Evolutionary conservation across 2,329 filamentous ascomycete genomes (phyloP).

Genomic region (Atkinsonella texensis): DNA sequence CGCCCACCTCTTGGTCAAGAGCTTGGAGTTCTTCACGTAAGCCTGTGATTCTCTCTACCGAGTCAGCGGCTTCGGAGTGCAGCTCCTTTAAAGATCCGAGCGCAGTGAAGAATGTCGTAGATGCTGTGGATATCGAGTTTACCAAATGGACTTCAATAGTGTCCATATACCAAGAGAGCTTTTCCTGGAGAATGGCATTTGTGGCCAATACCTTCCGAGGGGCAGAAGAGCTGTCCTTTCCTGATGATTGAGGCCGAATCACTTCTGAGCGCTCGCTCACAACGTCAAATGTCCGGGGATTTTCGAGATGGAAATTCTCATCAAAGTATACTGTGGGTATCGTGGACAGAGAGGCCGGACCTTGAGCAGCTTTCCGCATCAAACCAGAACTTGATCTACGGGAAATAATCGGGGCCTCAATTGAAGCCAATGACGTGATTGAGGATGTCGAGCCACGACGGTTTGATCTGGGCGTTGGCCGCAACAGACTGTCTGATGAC

Average conservation of each 20-base stretch:
- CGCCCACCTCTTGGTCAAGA: conserved; percentile 77
- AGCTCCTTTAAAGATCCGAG: conserved; percentile 82
- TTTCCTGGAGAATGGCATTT: conserved; percentile 95
- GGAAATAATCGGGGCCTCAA: conserved; percentile 31
- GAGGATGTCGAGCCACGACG: conserved; percentile 30
- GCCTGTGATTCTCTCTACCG: conserved; percentile 73
- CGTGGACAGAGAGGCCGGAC: conserved; percentile 76
- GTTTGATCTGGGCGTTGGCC: conserved; percentile 24
- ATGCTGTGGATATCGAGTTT: conserved; percentile 89
- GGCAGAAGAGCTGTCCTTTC: conserved; percentile 44
- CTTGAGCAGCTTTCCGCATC: conserved; percentile 50
- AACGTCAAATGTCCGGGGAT: conserved; percentile 89
- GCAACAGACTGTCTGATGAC: conserved; percentile 32
- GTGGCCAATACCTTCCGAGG: conserved; percentile 83
- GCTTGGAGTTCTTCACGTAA: conserved; percentile 67
- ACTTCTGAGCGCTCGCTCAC: conserved; percentile 95
- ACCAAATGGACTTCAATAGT: conserved; percentile 97
- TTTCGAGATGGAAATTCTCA: conserved; percentile 87
- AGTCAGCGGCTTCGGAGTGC: conserved; percentile 84
- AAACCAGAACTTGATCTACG: conserved; percentile 36
- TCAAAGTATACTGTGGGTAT: conserved; percentile 93
- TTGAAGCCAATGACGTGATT: conserved; percentile 35
- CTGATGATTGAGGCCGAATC: conserved; percentile 54
- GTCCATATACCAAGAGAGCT: conserved; percentile 99
- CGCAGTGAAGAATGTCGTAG: conserved; percentile 91